Percentiles rank a stretch among this genome's conserved stretches.
These are phyloP conservation scores for Arctium lappa DNA, from an alignment of 129 eudicot genomes.

Conservation along the genomic window DNA sequence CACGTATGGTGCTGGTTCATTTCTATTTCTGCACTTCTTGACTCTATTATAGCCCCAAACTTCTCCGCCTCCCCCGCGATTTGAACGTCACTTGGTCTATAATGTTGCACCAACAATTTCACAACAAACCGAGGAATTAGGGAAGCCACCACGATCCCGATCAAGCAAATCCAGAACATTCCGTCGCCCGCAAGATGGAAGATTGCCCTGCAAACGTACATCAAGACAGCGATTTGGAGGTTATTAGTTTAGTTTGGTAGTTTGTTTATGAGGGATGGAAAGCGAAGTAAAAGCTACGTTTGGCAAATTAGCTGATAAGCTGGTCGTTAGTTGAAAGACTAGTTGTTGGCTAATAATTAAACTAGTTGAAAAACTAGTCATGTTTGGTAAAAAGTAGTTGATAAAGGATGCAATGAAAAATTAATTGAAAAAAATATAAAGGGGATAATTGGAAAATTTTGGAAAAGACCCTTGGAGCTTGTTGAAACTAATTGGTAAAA, in stretches of 20 bases:
- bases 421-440: background rate
- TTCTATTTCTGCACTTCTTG: conserved; percentile 50
- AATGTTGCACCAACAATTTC: conserved; percentile 44
- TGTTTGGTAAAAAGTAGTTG: no score
- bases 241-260: background rate
- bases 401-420: background rate
- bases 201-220: conserved; percentile 69
- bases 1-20: conserved; percentile 45
- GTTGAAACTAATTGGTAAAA: background rate
- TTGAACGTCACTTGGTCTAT: conserved; percentile 65
- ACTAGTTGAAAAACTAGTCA: background rate
- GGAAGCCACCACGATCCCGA: conserved; percentile 50
- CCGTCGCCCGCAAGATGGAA: conserved; percentile 49
- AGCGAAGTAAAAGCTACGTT: background rate
- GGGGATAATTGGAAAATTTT: background rate
- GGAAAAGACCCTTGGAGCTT: background rate
- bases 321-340: background rate
- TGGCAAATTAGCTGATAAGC: background rate
- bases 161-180: conserved; percentile 66
- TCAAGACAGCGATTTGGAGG: background rate
- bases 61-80: conserved; percentile 77
- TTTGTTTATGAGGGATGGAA: background rate
- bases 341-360: background rate
- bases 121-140: conserved; percentile 73
- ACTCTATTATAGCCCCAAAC: conserved; percentile 33